Evolutionary conservation across 2,329 filamentous ascomycete species (phyloP).

Genomic region (Cyclaneusma minus): DNA sequence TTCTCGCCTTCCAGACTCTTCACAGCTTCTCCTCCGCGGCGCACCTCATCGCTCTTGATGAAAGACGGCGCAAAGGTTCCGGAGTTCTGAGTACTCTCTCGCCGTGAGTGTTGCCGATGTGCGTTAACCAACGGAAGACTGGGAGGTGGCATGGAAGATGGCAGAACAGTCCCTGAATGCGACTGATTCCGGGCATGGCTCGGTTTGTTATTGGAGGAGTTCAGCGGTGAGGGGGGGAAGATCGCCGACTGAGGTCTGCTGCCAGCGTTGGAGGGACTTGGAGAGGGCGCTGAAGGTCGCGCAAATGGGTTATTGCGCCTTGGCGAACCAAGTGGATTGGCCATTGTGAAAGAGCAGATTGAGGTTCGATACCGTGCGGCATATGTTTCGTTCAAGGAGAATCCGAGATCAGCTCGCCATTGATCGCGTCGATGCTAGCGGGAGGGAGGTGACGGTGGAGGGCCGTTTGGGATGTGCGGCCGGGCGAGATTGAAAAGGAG

Average conservation of each 20-base stretch:
- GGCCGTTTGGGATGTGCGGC: no score
- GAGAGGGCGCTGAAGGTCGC: constrained; percentile 52
- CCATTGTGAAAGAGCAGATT: constrained; percentile 23
- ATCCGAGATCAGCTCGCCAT: no score
- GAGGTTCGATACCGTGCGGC: no score
- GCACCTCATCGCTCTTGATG: constrained; percentile 74
- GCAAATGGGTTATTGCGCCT: constrained; percentile 72
- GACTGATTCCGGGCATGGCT: constrained; percentile 58
- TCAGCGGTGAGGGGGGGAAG: constrained; percentile 31
- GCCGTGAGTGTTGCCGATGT: constrained; percentile 37
- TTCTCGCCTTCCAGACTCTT: constrained; percentile 87
- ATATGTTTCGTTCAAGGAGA: no score
- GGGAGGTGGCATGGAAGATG: constrained; percentile 17
- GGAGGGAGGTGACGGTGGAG: no score
- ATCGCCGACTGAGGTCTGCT: constrained; percentile 62
- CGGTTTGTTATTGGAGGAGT: constrained; percentile 22
- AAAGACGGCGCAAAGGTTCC: constrained; percentile 92
- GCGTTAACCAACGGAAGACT: constrained; percentile 9
- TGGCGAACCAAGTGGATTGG: constrained; percentile 44
- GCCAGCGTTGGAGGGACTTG: constrained; percentile 33
- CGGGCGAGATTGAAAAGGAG: no score
- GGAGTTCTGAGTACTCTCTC: constrained; percentile 47
- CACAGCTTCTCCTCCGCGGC: constrained; percentile 37
- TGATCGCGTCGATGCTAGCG: no score
- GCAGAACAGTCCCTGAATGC: no score